Evolutionary conservation across 2,329 filamentous ascomycete genomes (phyloP), one percentile per base, ranked within the genome.

Genomic region (Nemania serpens): DNA sequence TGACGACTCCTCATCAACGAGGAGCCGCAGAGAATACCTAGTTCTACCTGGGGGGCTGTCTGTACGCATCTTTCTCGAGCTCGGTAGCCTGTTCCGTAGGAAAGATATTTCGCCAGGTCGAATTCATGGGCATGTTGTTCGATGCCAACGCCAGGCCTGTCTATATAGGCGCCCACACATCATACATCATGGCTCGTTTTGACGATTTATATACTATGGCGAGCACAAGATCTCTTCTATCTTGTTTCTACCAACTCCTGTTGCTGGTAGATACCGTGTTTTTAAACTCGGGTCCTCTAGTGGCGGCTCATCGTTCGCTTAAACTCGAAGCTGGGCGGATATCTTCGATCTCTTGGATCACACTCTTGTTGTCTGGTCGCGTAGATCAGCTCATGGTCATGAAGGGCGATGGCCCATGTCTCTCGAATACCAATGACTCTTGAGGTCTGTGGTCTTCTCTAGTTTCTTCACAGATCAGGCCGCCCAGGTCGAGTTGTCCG

Each of bases 1-100:
- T n/a, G n/a, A n/a, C n/a, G 46, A 18, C 45, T 39, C 50, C 59
- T 47, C 56, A 36, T 49, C 18, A 55, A 39, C 34, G 50, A 53
- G 49, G 17, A 46, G 48, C 39, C 43, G 61, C 37, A 55, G 52
- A 17, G 37, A 18, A 15, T 20, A 20, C 3, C 7, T 9, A 42
- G 7, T 42, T n/a, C 2, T n/a, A 39, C 36, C 36, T 39, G 4
- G 3, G 7, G 25, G 25, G 37, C 15, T 41, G 13, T 4, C 13
- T 45, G 29, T 45, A n/a, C 20, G 11, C n/a, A 37, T 39, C 9
- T 13, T 18, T n/a, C 25, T 48, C 5, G 5, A 13, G 5, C 17
- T 18, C n/a, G 13, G 11, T 1, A n/a, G 13, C 6, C 29, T 18
- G 13, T 15, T 41, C 15, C n/a, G 5, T 5, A 17, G 3, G 13